Evolutionary conservation across 306 rosid species (phyloP), one percentile per base, ranked within the genome.

Genomic region (Pyrus bretschneideri): DNA sequence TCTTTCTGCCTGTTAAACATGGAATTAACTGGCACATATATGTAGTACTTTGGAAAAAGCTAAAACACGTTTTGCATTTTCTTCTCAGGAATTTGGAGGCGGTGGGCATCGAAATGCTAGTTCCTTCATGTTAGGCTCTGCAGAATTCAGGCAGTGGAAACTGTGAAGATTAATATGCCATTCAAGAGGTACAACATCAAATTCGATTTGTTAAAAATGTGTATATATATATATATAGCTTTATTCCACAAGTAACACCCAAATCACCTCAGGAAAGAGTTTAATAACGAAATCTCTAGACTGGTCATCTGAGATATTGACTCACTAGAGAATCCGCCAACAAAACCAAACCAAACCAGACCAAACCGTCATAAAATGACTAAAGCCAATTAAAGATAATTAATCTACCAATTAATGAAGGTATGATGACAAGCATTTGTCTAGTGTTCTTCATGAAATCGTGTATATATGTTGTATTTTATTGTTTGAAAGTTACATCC

Each of bases 51-150:
- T 49, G 58, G 25, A 18, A 78, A 30, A 14, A 55, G 72, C 31
- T 67, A 78, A 73, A 59, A 33, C 17, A 4, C 19, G 42, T 67
- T 67, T n/a, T 54, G 30, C 35, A 21, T 62, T 62, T 54, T 23
- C 65, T 46, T 79, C 9, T 78, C 88, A 92, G 97, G 86, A 80
- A 78, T 92, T 86, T 71, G 94, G 94, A 83, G 98, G 97, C 11
- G 97, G 96, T 72, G 98, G 98, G 55, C 97, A 90, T 84, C 81
- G 67, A 80, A 84, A 88, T 57, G 98, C 98, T 0, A 84, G 97
- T 79, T 92, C 97, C 57, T 89, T 92, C 89, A 75, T 90, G 86
- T 60, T 92, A 81, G 85, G 74, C 81, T 73, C 80, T 0, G 82
- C 86, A 73, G 90, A 85, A 72, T 90, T 89, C 70, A 79, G 83